A percentile compares a stretch with the other conserved stretches of the same genome.
phyloP scores from a whole-genome alignment of 2,329 filamentous ascomycete species.

The Colletotrichum spinosum region DNA sequence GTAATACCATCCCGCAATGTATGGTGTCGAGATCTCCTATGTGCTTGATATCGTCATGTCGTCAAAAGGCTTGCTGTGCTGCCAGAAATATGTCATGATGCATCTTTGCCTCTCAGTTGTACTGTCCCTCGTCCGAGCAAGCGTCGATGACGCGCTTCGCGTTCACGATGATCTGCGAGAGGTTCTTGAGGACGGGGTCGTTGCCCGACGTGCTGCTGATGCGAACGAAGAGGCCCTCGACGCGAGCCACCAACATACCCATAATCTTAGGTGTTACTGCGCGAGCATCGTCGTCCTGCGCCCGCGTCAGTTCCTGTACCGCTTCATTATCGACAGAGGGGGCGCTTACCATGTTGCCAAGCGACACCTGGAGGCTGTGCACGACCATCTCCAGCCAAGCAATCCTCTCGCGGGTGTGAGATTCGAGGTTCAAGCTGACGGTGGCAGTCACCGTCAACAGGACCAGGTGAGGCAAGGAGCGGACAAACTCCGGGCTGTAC shows the following conservation, averaged over 20 bases:
- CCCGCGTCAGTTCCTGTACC: slow-evolving; percentile 41
- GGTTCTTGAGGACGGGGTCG: slow-evolving; percentile 60
- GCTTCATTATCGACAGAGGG: not conserved
- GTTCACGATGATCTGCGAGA: slow-evolving; percentile 56
- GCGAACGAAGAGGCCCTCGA: slow-evolving; percentile 64
- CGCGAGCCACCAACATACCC: slow-evolving; percentile 61
- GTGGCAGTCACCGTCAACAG: slow-evolving; percentile 74
- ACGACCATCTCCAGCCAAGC: slow-evolving; percentile 71
- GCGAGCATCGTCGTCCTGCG: slow-evolving; percentile 64
- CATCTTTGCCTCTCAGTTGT: slow-evolving; percentile 21
- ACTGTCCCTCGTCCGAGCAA: slow-evolving; percentile 34
- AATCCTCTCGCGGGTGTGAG: slow-evolving; percentile 67
- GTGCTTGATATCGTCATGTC: slow-evolving; percentile 39
- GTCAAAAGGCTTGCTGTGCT: slow-evolving; percentile 15
- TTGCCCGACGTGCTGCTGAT: slow-evolving; percentile 60
- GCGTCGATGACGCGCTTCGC: slow-evolving; percentile 47
- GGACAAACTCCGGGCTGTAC: slow-evolving; percentile 64
- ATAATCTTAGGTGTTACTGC: slow-evolving; percentile 69
- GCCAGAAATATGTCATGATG: slow-evolving; percentile 13
- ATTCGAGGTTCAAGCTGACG: slow-evolving; percentile 68
- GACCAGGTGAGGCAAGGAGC: slow-evolving; percentile 69
- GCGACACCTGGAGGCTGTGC: slow-evolving; percentile 61
- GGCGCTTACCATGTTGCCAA: slow-evolving; percentile 63
- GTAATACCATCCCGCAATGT: slow-evolving; percentile 23
- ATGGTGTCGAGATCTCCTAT: slow-evolving; percentile 38